A percentile compares a stretch with the other conserved stretches of the same genome.
Conservation (phyloP, 2,329 filamentous ascomycete genomes). For the Sclerotinia sclerotiorum region DNA sequence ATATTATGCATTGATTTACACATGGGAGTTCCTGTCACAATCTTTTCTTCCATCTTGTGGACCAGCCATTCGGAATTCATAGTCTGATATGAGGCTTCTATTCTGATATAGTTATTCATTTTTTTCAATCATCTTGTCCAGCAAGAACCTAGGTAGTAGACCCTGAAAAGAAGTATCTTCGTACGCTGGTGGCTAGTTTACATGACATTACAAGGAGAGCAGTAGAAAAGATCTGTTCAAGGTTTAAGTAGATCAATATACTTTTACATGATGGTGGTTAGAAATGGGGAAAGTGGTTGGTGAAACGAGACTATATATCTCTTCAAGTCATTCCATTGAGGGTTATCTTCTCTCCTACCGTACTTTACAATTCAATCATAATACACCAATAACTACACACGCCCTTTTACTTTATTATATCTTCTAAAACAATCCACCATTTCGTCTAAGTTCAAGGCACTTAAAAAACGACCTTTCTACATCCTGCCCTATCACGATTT, state of each 20-base stretch:
- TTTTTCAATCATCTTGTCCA: not conserved
- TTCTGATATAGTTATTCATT: not conserved
- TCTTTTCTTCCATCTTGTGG: not conserved
- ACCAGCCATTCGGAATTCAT: not conserved
- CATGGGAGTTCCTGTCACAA: constrained; percentile 20
- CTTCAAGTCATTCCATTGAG: constrained; percentile 1
- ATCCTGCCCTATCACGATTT: constrained; percentile 8
- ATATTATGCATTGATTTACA: constrained; percentile 23
- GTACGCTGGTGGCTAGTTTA: constrained; percentile 12
- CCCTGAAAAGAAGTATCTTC: constrained; percentile 9
- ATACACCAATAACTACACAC: constrained; percentile 3
- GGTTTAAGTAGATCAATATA: constrained; percentile 12
- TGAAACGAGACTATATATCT: constrained; percentile 21
- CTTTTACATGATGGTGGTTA: constrained; percentile 4
- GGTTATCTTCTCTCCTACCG: not conserved
- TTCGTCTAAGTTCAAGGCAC: constrained; percentile 5
- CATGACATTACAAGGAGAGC: constrained; percentile 6
- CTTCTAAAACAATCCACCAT: not conserved
- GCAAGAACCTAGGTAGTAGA: constrained; percentile 5
- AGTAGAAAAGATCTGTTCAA: not conserved
- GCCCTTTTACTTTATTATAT: not conserved
- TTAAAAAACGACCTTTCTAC: constrained; percentile 7
- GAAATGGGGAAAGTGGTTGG: constrained; percentile 14
- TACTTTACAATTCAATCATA: constrained; percentile 14
- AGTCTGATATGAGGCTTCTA: not conserved